Percentiles rank a stretch among this genome's conserved stretches.
Evolutionary conservation across 1,284 basidiomycete species (phyloP).

Genomic region (Chondrostereum purpureum): DNA sequence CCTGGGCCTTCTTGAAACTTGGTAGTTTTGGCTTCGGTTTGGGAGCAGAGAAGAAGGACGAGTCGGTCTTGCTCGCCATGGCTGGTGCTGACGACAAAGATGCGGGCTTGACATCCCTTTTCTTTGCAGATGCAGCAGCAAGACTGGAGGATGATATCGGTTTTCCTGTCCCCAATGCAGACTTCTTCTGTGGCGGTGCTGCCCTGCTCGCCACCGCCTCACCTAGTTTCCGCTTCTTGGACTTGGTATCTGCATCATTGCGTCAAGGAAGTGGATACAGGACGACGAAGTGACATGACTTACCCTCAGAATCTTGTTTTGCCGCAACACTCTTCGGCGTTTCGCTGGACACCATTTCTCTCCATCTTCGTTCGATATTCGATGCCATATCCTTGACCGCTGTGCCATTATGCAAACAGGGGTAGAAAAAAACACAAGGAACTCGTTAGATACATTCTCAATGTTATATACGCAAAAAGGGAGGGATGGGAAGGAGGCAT

Average conservation of each 20-base stretch:
- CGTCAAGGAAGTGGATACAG: constrained; percentile 8
- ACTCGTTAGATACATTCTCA: constrained; percentile 60
- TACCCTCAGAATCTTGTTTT: constrained; percentile 57
- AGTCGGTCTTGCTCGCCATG: constrained; percentile 60
- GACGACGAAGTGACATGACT: constrained; percentile 49
- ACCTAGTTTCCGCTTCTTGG: constrained; percentile 66
- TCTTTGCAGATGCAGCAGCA: constrained; percentile 30
- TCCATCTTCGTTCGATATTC: constrained; percentile 78
- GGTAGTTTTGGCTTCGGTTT: constrained; percentile 76
- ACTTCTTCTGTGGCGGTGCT: constrained; percentile 58
- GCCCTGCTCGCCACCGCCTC: constrained; percentile 38
- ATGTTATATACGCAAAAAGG: background rate
- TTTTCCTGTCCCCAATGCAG: constrained; percentile 38
- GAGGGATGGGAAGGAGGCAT: no score
- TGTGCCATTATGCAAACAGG: constrained; percentile 40
- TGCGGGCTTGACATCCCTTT: constrained; percentile 29
- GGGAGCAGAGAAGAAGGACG: constrained; percentile 77
- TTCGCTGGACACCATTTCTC: constrained; percentile 42
- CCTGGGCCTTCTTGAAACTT: constrained; percentile 69
- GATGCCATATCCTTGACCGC: constrained; percentile 87
- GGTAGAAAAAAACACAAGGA: constrained; percentile 30
- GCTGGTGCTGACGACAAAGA: constrained; percentile 52
- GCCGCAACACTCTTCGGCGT: constrained; percentile 16
- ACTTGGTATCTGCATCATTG: constrained; percentile 47
- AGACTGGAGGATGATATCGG: constrained; percentile 28